Conservation (phyloP, 2,329 filamentous ascomycete genomes). For the Aureobasidium uvarum region DNA sequence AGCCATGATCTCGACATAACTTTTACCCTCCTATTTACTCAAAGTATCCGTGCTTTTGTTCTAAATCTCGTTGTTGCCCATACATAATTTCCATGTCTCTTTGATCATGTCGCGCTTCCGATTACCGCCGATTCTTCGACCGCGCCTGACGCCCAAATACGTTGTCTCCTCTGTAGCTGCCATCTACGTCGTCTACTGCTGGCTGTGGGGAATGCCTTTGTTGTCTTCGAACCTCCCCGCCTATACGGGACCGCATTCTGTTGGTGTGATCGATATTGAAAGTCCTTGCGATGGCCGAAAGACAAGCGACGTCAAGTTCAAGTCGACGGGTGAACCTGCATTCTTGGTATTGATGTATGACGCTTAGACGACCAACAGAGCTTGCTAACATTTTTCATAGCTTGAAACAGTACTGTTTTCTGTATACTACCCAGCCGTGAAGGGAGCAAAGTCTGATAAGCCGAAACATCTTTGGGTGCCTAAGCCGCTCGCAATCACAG, state of each 20-base stretch:
- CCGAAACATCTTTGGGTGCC: constrained; percentile 46
- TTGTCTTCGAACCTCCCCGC: constrained; percentile 44
- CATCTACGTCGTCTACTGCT: constrained; percentile 39
- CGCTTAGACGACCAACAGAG: background rate
- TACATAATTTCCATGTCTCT: background rate
- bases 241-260: constrained; percentile 46
- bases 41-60: constrained; percentile 19
- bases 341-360: constrained; percentile 37
- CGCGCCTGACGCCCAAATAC: constrained; percentile 31
- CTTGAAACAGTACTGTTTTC: constrained; percentile 48
- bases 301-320: constrained; percentile 41
- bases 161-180: constrained; percentile 28
- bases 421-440: constrained; percentile 46
- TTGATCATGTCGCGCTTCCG: constrained; percentile 16
- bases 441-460: constrained; percentile 32
- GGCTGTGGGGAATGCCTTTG: constrained; percentile 44
- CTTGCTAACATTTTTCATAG: constrained; percentile 27
- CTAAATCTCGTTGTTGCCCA: background rate
- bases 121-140: constrained; percentile 27
- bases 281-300: constrained; percentile 40
- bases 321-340: constrained; percentile 42
- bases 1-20: constrained; percentile 14
- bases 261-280: constrained; percentile 48
- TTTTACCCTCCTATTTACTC: background rate
- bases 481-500: constrained; percentile 45